Evolutionary conservation across 345 rosid species (phyloP).

Genomic region (Eucalyptus rudis): DNA sequence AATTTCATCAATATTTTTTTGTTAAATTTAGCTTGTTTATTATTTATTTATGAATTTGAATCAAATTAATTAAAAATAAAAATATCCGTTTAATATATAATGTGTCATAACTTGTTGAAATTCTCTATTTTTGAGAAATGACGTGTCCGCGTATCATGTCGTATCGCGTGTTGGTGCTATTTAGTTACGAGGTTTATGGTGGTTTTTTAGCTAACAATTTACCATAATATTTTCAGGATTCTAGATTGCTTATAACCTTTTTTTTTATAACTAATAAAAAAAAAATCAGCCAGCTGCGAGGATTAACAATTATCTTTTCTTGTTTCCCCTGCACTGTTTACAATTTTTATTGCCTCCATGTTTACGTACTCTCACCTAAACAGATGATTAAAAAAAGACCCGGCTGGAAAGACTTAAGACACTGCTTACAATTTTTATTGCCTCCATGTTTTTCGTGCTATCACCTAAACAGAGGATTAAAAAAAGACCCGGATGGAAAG

Average conservation of each 20-base stretch:
- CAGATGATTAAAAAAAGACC: neutral
- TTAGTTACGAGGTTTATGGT: neutral
- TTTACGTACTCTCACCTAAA: neutral
- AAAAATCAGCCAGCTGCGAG: neutral
- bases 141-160: accelerated
- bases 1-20: too few relatives aligned
- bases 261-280: neutral
- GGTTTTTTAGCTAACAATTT: neutral
- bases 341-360: too few relatives aligned
- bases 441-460: neutral
- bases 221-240: neutral
- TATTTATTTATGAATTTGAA: too few relatives aligned
- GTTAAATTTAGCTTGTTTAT: too few relatives aligned
- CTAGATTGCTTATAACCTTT: neutral
- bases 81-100: too few relatives aligned
- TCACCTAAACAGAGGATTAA: neutral
- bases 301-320: too few relatives aligned
- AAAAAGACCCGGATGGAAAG: neutral
- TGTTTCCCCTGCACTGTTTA: too few relatives aligned
- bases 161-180: accelerated
- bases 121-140: too few relatives aligned
- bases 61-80: too few relatives aligned
- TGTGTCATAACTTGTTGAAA: accelerated
- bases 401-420: neutral
- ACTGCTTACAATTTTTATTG: neutral